Conservation (phyloP, 2,329 filamentous ascomycete genomes). For the Fusarium humuli region DNA sequence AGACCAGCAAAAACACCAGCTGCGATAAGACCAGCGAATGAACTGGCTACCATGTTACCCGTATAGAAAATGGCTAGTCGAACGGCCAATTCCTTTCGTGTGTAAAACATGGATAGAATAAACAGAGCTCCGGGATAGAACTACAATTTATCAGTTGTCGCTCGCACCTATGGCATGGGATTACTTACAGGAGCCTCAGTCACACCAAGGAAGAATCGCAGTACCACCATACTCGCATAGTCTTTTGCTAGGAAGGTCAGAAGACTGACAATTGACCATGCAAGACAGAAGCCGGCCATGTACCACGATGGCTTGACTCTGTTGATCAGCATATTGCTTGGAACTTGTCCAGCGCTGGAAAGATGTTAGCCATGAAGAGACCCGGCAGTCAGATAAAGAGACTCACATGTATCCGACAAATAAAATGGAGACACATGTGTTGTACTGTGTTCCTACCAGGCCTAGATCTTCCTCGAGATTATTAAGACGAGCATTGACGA, state of each 20-base stretch:
- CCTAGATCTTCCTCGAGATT: constrained; percentile 64
- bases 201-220: constrained; percentile 56
- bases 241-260: constrained; percentile 56
- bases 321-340: constrained; percentile 55
- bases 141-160: constrained; percentile 8
- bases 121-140: constrained; percentile 52
- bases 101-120: constrained; percentile 66
- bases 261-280: constrained; percentile 56
- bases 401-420: constrained; percentile 52
- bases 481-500: constrained; percentile 66
- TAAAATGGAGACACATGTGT: constrained; percentile 51
- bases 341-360: constrained; percentile 46
- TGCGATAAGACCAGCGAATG: constrained; percentile 59
- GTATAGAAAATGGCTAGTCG: constrained; percentile 59
- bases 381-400: rapidly evolving
- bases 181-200: constrained; percentile 52
- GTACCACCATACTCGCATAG: constrained; percentile 56
- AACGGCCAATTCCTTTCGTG: constrained; percentile 58
- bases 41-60: constrained; percentile 51
- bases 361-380: neutral
- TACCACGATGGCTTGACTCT: constrained; percentile 58
- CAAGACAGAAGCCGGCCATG: constrained; percentile 52
- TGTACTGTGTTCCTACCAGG: constrained; percentile 53
- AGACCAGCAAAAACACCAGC: constrained; percentile 54
- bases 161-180: rapidly evolving